Base-by-base conservation (phyloP, 306 rosid genomes). In the Adenanthera pavonina region DNA sequence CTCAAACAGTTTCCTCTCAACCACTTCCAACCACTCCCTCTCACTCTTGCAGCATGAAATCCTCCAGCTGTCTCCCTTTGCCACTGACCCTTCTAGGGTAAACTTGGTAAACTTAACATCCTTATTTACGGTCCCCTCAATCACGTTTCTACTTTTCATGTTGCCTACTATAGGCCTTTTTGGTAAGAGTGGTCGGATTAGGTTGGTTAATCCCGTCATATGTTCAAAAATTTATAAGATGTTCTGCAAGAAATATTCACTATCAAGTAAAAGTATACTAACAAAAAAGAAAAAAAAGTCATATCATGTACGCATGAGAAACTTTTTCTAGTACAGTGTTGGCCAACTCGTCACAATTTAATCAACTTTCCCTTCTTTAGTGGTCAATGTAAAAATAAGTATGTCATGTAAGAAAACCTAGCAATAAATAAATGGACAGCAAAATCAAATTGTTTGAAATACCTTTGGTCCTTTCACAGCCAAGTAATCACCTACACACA, bases 381-480 rank as follows among this genome's bases (percentile, higher is more conserved):
- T 34, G 19, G 69, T 61, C 56, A 80, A 79, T 70, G 69, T 49
- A 25, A 7, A 25, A 69, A 51, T 17, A 49, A 35, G 52, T 56
- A 70, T 35, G 49, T 54, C 69, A 43, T 76, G 16, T 0, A 70
- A 76, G 46, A 51, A 52, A 66, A 80, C n/a, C 34, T n/a, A 75
- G 19, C 8, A 41, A 60, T 61, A 20, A 74, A 7, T 52, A 47
- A 72, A 59, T 51, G 19, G 60, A 68, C 7, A n/a, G 49, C 19
- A 68, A 68, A 14, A 52, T 6, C 30, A 43, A 64, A 62, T 43
- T 67, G 64, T 48, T n/a, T n/a, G 36, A 77, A 68, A 75, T 49
- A 94, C 98, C 95, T 94, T 94, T 62, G 97, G 98, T 77, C 98
- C 98, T 88, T 90, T 94, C 41, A 94, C 97, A 38, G 89, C 80